Conservation (phyloP, 345 rosid species). For the Brassica incana region DNA sequence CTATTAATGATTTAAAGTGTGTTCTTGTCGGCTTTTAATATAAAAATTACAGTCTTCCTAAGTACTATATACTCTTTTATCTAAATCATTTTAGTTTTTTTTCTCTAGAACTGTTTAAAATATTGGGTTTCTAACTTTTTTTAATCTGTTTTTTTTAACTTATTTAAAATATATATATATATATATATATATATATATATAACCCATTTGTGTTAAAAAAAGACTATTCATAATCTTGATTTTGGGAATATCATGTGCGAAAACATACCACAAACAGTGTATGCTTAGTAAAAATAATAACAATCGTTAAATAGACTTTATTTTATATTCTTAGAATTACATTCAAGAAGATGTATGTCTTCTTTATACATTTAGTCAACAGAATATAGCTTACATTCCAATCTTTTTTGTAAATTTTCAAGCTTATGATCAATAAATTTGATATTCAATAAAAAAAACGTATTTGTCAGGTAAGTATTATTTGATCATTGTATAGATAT, state of each 20-base stretch:
- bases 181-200: too few relatives aligned
- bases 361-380: too few relatives aligned
- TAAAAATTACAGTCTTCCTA: not conserved
- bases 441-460: not conserved
- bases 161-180: too few relatives aligned
- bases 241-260: not conserved
- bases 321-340: not conserved
- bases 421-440: too few relatives aligned
- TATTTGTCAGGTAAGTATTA: not conserved
- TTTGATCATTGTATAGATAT: not conserved
- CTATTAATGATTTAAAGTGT: slow-evolving; percentile 19
- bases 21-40: slow-evolving; percentile 10
- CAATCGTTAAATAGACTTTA: not conserved
- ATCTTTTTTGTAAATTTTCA: too few relatives aligned
- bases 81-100: not conserved
- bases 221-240: slow-evolving; percentile 1
- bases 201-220: not conserved
- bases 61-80: not conserved
- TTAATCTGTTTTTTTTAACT: not conserved
- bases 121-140: not conserved
- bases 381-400: too few relatives aligned
- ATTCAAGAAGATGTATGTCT: not conserved
- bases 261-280: not conserved
- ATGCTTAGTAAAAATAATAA: not conserved
- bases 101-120: not conserved